Base-by-base conservation (phyloP, 2,329 filamentous ascomycete species). In the Cladobotryum protrusum region DNA sequence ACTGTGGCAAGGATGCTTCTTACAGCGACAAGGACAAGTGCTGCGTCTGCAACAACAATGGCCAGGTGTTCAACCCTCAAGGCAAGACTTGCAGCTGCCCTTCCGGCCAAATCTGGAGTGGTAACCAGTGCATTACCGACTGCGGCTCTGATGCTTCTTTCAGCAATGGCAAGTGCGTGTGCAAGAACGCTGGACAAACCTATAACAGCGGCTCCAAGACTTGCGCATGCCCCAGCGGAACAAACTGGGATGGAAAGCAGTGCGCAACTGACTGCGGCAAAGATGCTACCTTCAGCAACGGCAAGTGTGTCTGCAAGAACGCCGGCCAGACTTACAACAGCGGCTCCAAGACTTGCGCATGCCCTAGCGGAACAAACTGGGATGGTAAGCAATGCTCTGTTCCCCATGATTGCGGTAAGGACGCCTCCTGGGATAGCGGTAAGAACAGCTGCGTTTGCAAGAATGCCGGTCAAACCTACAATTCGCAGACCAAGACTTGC, bases 11-110 rank as follows among this genome's bases (percentile, higher is more conserved):
- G 14, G 52, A 53, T 17, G 52, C 52, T 9, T 13, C 20, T 7
- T 53, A 33, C 35, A 36, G 48, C 17, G 13, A 7, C 24, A 13
- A 42, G 7, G 14, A 36, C 32, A 47, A 53, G 17, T 29, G 48
- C 6, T 54, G 53, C 36, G 53, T 50, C 4, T 54, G 53, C 53
- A 53, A 54, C n/a, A 53, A 53, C 1, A 18, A 48, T 4, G 50
- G 53, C 14, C 13, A 54, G 37, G 19, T 50, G 9, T 54, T 32
- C 24, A 42, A 54, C 14, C 18, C 35, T 14, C 43, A 53, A 8
- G 40, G 37, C 14, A 36, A 43, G 47, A 50, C 37, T 4, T 54
- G 53, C 42, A 47, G 40, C 14, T 54, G 53, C 42, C 50, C 53
- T 1, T 5, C 14, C 1, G 51, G 51, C 24, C 24, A 29, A 9